Evolutionary conservation across 2,329 filamentous ascomycete genomes (phyloP).

Genomic region (Fusarium tricinctum): DNA sequence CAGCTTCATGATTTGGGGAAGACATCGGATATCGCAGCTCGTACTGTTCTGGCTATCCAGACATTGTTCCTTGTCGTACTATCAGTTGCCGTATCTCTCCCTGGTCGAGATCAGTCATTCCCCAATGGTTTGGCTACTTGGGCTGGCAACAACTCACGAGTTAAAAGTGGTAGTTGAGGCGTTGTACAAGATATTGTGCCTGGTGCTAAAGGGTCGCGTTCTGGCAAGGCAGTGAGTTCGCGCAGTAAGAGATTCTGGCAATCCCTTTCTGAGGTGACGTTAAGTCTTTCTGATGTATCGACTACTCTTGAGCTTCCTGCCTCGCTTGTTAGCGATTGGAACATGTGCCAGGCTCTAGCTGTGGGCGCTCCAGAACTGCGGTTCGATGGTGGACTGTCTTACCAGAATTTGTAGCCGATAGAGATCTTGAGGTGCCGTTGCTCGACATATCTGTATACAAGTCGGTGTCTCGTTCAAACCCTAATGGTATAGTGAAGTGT

Average conservation of each 20-base stretch:
- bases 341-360: too few relatives aligned
- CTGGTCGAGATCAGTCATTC: conserved; percentile 2
- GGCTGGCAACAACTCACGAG: conserved; percentile 18
- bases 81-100: conserved; percentile 1
- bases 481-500: not conserved
- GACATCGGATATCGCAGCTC: conserved; percentile 49
- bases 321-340: not conserved
- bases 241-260: conserved; percentile 44
- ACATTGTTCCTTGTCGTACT: conserved; percentile 48
- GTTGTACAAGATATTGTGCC: conserved; percentile 22
- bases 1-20: conserved; percentile 37
- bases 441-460: not conserved
- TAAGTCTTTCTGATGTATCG: conserved; percentile 8
- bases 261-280: conserved; percentile 48
- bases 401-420: conserved; percentile 15
- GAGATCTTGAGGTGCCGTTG: not conserved
- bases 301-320: not conserved
- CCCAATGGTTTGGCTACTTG: rapidly evolving
- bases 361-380: rapidly evolving
- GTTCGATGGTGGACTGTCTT: not conserved
- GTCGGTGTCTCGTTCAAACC: too few relatives aligned
- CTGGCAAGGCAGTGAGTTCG: conserved; percentile 47
- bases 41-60: conserved; percentile 52
- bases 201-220: conserved; percentile 41
- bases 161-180: conserved; percentile 10